Percentiles rank a stretch among this genome's conserved stretches.
These are phyloP conservation scores for Dendrobium chrysotoxum DNA, from an alignment of 106 monocot species.

Conservation along the genomic window DNA sequence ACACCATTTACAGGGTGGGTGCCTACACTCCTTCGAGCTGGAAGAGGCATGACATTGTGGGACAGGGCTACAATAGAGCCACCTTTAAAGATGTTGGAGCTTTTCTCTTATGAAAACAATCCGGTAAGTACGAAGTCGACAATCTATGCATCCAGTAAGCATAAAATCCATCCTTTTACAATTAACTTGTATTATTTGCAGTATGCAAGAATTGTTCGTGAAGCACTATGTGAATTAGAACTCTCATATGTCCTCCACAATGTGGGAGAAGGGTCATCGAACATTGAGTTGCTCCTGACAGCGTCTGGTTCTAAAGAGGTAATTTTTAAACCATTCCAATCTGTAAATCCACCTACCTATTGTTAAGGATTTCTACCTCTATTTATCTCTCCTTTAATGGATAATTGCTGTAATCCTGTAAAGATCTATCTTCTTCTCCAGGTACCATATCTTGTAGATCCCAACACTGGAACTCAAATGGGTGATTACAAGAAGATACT, in stretches of 20 bases:
- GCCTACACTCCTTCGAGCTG: conserved; percentile 80
- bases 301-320: conserved; percentile 68
- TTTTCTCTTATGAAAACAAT: conserved; percentile 90
- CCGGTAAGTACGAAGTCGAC: conserved; percentile 24
- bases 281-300: conserved; percentile 38
- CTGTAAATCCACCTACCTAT: not conserved
- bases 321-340: not conserved
- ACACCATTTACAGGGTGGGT: conserved; percentile 90
- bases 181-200: conserved; percentile 12
- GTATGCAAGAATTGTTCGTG: conserved; percentile 81
- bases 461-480: conserved; percentile 48
- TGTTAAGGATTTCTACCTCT: not conserved
- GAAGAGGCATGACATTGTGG: conserved; percentile 88
- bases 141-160: not conserved
- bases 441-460: conserved; percentile 79
- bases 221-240: conserved; percentile 90
- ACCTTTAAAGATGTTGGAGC: conserved; percentile 58
- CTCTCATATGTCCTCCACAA: conserved; percentile 84
- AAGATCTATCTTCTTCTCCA: conserved; percentile 16
- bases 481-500: conserved; percentile 72
- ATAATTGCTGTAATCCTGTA: too few relatives aligned
- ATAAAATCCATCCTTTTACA: not conserved
- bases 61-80: conserved; percentile 37
- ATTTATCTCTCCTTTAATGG: not conserved
- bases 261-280: conserved; percentile 73